Percentiles rank a stretch among this genome's conserved stretches.
Evolutionary conservation across 768 basidiomycete genomes (phyloP).

Genomic region (Trametes cubensis): DNA sequence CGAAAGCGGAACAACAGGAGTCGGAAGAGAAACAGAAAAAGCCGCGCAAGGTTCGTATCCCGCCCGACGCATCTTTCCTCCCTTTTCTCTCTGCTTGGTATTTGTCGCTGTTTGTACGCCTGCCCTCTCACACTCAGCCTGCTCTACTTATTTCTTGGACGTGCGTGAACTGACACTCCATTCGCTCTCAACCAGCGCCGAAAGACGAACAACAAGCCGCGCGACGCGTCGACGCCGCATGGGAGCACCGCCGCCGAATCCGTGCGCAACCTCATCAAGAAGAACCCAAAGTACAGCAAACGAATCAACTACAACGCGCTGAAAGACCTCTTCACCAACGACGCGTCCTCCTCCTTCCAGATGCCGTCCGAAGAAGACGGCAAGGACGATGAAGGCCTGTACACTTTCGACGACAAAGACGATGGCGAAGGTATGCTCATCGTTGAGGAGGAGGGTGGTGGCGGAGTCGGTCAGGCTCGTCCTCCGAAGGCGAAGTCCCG

Average conservation of each 20-base stretch:
- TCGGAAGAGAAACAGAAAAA: slow-evolving; percentile 45
- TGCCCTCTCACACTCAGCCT: not conserved
- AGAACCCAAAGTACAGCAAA: slow-evolving; percentile 86
- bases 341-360: slow-evolving; percentile 27
- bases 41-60: slow-evolving; percentile 79
- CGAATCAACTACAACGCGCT: slow-evolving; percentile 93
- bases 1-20: slow-evolving; percentile 62
- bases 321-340: slow-evolving; percentile 63
- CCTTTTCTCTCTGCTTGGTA: slow-evolving; percentile 23
- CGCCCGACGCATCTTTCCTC: slow-evolving; percentile 36
- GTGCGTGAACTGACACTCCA: not conserved
- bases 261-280: slow-evolving; percentile 76
- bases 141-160: not conserved
- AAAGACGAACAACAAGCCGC: slow-evolving; percentile 64
- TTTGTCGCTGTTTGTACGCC: slow-evolving; percentile 19
- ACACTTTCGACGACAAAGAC: slow-evolving; percentile 52
- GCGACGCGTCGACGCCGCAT: slow-evolving; percentile 72
- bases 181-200: slow-evolving; percentile 56
- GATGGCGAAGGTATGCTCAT: slow-evolving; percentile 44
- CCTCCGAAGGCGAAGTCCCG: slow-evolving; percentile 11
- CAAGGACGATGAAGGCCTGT: slow-evolving; percentile 52
- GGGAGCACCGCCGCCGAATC: slow-evolving; percentile 77
- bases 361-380: slow-evolving; percentile 41
- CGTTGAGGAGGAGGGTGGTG: slow-evolving; percentile 44
- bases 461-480: slow-evolving; percentile 32